Base-by-base conservation (phyloP, 1,284 basidiomycete genomes). In the Porodaedalea pini region DNA sequence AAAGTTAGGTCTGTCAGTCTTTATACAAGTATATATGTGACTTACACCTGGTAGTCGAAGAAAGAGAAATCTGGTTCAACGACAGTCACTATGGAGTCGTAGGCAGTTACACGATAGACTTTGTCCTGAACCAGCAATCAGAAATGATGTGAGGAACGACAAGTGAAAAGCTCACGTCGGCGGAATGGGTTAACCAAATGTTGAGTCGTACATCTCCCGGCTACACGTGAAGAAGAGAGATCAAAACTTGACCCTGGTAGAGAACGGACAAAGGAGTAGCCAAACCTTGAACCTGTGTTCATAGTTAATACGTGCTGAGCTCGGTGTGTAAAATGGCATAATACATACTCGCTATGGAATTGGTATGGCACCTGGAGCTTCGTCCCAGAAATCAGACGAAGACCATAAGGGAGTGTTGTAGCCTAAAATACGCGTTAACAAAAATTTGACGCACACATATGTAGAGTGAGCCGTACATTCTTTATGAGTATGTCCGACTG, bases 311-410 rank as follows among this genome's bases (percentile, higher is more conserved):
- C 45, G 65, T 45, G 43, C 50, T 0, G 32, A 53, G 45, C 37
- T 52, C 27, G 31, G 51, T 51, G 51, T 52, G 4, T 29, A 34
- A 52, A 2, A 23, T 15, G 54, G 2, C 52, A 50, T 29, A 34
- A 19, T 0, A 79, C 90, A 73, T 66, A 94, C 92, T 95, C 91
- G 79, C 87, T 91, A 73, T 90, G 76, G 69, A 94, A 90, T 23
- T 75, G 64, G 69, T 86, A 94, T 2, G 91, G 90, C 50, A 93
- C 71, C 61, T 83, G 80, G 57, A 90, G 70, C 68, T 88, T 88
- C 27, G 81, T 72, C 32, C 83, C 83, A 57, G 86, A 78, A 17
- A 83, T 62, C 36, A 94, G 72, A 15, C 79, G 77, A 32, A 88
- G 65, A 31, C 78, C 78, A 67, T 85, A 89, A 60, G 81, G 77